A percentile compares a stretch with the other conserved stretches of the same genome.
phyloP scores from a whole-genome alignment of 805 yeast genomes.

The Kodamaea kakaduensis region DNA sequence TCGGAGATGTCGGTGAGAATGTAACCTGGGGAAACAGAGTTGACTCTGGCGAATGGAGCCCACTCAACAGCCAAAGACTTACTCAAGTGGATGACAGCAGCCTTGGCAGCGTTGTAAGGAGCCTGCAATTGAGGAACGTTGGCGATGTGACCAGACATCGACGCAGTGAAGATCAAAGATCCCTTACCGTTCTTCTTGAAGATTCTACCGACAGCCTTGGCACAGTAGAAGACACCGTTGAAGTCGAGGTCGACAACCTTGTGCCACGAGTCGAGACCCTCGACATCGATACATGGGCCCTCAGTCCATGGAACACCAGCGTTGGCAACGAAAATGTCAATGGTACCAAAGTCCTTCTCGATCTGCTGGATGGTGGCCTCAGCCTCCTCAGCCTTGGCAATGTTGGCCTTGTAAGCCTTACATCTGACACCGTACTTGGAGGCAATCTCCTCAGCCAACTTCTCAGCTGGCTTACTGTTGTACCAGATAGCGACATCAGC shows the following conservation, averaged over 20 bases:
- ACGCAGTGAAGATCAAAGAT: slow-evolving; percentile 43
- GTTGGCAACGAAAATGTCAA: slow-evolving; percentile 83
- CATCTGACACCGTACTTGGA: slow-evolving; percentile 56
- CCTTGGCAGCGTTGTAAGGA: slow-evolving; percentile 46
- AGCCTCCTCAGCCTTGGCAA: slow-evolving; percentile 49
- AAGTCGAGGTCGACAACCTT: slow-evolving; percentile 38
- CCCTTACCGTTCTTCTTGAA: slow-evolving; percentile 38
- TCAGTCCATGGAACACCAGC: slow-evolving; percentile 58
- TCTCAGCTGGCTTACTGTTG: slow-evolving; percentile 59
- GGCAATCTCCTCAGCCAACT: slow-evolving; percentile 50
- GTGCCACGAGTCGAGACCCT: slow-evolving; percentile 33
- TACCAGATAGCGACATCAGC: slow-evolving; percentile 73
- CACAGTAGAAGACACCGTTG: slow-evolving; percentile 42
- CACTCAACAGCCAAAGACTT: slow-evolving; percentile 45
- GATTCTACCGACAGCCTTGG: slow-evolving; percentile 38
- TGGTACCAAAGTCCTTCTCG: slow-evolving; percentile 66
- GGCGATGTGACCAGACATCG: slow-evolving; percentile 47
- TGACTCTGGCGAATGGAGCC: slow-evolving; percentile 45
- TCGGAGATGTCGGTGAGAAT: slow-evolving; percentile 38
- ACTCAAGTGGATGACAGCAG: slow-evolving; percentile 41
- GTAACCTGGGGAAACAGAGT: slow-evolving; percentile 43
- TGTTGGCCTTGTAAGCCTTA: slow-evolving; percentile 61
- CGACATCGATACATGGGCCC: slow-evolving; percentile 46
- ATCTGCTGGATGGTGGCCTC: slow-evolving; percentile 47
- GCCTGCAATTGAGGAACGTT: slow-evolving; percentile 45